A percentile compares a stretch with the other conserved stretches of the same genome.
Evolutionary conservation across 768 basidiomycete species (phyloP).

Genomic region (Lactarius trivialis): DNA sequence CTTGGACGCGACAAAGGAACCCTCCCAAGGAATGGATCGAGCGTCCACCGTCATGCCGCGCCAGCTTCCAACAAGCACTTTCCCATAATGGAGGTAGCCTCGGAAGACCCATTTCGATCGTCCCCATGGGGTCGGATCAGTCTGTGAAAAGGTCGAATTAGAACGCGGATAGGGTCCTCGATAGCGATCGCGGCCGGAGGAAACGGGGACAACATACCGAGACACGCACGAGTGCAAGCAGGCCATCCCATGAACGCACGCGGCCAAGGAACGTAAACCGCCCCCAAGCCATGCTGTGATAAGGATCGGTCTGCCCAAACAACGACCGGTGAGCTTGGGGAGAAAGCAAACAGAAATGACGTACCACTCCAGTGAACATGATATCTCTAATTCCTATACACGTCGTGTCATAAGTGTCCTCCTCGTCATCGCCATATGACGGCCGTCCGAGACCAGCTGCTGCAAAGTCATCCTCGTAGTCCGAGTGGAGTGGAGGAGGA

Average conservation of each 20-base stretch:
- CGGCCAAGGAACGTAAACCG: constrained; percentile 33
- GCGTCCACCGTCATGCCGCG: constrained; percentile 42
- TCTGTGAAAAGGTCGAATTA: constrained; percentile 6
- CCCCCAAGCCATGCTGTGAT: constrained; percentile 34
- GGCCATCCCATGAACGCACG: constrained; percentile 35
- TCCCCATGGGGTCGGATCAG: constrained; percentile 11
- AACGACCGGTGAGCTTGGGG: neutral
- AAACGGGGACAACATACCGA: constrained; percentile 21
- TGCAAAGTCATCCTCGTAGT: constrained; percentile 27
- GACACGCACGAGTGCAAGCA: constrained; percentile 32
- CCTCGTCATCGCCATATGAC: constrained; percentile 29
- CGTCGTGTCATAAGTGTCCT: constrained; percentile 20
- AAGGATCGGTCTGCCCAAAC: constrained; percentile 40
- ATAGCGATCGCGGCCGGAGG: neutral
- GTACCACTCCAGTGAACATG: constrained; percentile 53
- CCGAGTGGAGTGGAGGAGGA: constrained; percentile 1
- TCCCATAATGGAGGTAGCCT: constrained; percentile 60
- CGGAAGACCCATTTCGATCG: constrained; percentile 45
- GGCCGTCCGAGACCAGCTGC: constrained; percentile 18
- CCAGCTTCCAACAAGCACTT: constrained; percentile 71
- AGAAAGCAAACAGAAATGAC: constrained; percentile 11
- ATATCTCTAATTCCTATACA: constrained; percentile 58
- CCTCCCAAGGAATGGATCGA: constrained; percentile 49
- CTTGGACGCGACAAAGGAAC: constrained; percentile 56
- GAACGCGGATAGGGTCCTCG: neutral